phyloP scores from a whole-genome alignment of 257 asterid genomes.

The Asclepias syriaca region DNA sequence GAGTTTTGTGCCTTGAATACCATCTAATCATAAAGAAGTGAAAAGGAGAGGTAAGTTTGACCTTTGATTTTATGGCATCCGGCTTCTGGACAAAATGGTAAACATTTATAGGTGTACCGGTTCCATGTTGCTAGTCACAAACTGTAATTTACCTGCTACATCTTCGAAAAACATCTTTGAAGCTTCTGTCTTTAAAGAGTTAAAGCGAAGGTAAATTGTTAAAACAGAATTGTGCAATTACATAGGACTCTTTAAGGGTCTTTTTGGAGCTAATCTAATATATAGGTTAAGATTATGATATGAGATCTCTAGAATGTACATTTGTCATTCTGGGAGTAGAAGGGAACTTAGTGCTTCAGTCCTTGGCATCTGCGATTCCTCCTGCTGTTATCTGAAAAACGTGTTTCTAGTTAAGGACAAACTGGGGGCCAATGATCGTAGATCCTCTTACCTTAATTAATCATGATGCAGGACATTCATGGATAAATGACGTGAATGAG shows the following conservation, averaged over 20 bases:
- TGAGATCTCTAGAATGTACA: not conserved
- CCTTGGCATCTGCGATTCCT: constrained; percentile 97
- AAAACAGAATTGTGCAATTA: not conserved
- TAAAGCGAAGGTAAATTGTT: not conserved
- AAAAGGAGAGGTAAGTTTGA: not conserved
- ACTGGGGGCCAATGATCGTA: not conserved
- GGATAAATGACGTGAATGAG: not conserved
- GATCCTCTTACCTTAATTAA: not conserved
- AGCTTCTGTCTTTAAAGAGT: too few relatives aligned
- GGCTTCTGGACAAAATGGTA: not conserved
- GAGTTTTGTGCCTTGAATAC: not conserved
- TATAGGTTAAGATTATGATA: not conserved
- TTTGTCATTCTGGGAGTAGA: not conserved
- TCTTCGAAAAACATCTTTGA: not conserved
- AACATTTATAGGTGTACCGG: not conserved
- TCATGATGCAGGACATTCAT: not conserved
- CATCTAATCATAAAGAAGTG: not conserved
- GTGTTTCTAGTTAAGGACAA: constrained; percentile 51
- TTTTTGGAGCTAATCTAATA: not conserved
- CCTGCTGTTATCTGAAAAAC: constrained; percentile 93
- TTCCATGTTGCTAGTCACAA: not conserved
- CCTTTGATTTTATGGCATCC: not conserved
- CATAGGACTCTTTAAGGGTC: too few relatives aligned
- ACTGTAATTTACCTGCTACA: not conserved
- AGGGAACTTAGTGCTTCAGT: constrained; percentile 29